These are phyloP conservation scores for Huiozyma sinensis DNA, from an alignment of 805 yeast species.

Conservation along the genomic window DNA sequence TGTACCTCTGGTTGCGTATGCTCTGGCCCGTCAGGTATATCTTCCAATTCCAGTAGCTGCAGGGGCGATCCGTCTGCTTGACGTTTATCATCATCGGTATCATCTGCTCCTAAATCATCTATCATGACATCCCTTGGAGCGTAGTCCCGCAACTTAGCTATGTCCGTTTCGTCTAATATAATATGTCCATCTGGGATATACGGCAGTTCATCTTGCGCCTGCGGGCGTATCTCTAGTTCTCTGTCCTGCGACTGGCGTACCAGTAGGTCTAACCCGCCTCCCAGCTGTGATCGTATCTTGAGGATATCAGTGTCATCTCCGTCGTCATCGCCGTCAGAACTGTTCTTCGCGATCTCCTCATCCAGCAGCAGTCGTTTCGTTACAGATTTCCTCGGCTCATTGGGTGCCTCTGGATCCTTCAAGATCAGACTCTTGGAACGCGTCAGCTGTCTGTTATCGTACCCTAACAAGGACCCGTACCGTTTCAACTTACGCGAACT, in stretches of 20 bases:
- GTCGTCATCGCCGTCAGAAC: constrained; percentile 8
- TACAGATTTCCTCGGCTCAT: neutral
- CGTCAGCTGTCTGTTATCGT: constrained; percentile 13
- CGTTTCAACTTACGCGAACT: constrained; percentile 21
- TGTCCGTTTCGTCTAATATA: constrained; percentile 29
- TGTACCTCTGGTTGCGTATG: too few species aligned
- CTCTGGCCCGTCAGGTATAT: too few species aligned
- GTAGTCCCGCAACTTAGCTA: constrained; percentile 14
- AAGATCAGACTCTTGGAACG: constrained; percentile 21
- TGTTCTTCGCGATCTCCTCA: constrained; percentile 10
- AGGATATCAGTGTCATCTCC: constrained; percentile 12
- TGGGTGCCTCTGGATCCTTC: constrained; percentile 15
- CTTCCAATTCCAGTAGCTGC: neutral
- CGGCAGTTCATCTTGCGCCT: constrained; percentile 15
- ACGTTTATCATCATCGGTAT: neutral
- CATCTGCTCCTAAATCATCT: neutral
- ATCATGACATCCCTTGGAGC: neutral
- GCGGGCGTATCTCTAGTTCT: constrained; percentile 35
- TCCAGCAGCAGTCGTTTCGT: constrained; percentile 1
- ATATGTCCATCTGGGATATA: constrained; percentile 37
- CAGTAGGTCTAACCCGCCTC: neutral
- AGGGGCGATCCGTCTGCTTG: neutral
- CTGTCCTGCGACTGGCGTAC: constrained; percentile 6
- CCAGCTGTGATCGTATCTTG: neutral
- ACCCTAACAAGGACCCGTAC: constrained; percentile 20